Evolutionary conservation across 139 green algal genomes (phyloP).

Genomic region (Coelastrella sp.): DNA sequence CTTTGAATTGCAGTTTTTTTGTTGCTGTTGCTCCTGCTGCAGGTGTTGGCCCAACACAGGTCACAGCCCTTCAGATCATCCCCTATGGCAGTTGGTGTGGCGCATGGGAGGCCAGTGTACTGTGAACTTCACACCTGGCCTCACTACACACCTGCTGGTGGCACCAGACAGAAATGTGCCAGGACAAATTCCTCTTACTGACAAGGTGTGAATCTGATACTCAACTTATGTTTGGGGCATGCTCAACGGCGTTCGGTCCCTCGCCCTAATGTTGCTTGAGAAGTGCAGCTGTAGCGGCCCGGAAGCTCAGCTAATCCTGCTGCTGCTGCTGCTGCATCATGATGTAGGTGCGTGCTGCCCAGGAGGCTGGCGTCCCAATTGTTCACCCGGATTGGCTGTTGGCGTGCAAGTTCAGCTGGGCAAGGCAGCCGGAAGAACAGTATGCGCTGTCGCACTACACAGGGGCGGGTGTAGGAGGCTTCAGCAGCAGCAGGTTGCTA

Average conservation of each 20-base stretch:
- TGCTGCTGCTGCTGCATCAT: neutral
- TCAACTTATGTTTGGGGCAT: too few species aligned
- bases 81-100: constrained; percentile 81
- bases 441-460: neutral
- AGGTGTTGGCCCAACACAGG: constrained; percentile 70
- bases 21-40: neutral
- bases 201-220: constrained; percentile 13
- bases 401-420: constrained; percentile 49
- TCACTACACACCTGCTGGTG: constrained; percentile 76
- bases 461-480: neutral
- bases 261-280: neutral
- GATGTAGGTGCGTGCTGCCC: constrained; percentile 55
- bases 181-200: constrained; percentile 43
- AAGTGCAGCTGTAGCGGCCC: neutral
- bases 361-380: constrained; percentile 47
- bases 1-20: neutral
- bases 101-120: constrained; percentile 77
- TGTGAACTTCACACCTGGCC: neutral
- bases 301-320: neutral
- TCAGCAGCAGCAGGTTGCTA: neutral
- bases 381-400: constrained; percentile 71
- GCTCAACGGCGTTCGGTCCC: too few species aligned
- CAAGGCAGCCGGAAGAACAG: neutral
- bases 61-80: constrained; percentile 58
- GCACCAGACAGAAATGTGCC: constrained; percentile 59